Base-by-base conservation (phyloP, 164 flowering plant genomes). In the Dillenia turbinata region DNA sequence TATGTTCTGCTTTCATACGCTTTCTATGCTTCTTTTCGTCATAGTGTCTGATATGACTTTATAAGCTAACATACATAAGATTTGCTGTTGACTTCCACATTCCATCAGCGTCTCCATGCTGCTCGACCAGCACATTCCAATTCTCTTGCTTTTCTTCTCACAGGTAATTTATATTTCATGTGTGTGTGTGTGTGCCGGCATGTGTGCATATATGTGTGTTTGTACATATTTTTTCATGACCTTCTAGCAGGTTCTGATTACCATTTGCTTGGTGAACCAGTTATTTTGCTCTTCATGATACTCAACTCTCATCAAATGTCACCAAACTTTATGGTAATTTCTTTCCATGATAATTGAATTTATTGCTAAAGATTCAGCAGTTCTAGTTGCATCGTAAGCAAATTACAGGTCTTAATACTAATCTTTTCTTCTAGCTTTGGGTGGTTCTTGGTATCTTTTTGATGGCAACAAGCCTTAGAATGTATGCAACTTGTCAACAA, bases 401-500 rank as follows among this genome's bases (percentile, higher is more conserved):
- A 33, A 33, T 33, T 33, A 33, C 40, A 33, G 40, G 40, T 33
- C 40, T 33, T 33, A 33, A 33, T 33, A 33, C 6, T 33, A 15
- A 14, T 52, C 17, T 26, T 55, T 52, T 71, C 44, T 50, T 76
- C 74, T 69, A 95, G 99, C 88, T 95, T 44, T 95, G 99, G 97
- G 68, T 95, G 15, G 94, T 90, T 62, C 81, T 90, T 71, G 91
- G 94, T 67, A 81, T 88, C 61, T 95, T 92, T 71, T 65, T 95
- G 67, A 80, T 95, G 83, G 99, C 98, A 48, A 84, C 99, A 49
- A 85, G 79, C 61, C 77, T 95, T 49, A 81, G 97, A 72, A 90
- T 95, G 94, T 95, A 88, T 77, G 97, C 97, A 44, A 88, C 97
- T 51, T 92, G 96, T 77, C 97, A 90, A 66, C 99, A 88, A 72